Conservation (phyloP, 345 rosid species). For the thale cress (Arabidopsis thaliana) region DNA sequence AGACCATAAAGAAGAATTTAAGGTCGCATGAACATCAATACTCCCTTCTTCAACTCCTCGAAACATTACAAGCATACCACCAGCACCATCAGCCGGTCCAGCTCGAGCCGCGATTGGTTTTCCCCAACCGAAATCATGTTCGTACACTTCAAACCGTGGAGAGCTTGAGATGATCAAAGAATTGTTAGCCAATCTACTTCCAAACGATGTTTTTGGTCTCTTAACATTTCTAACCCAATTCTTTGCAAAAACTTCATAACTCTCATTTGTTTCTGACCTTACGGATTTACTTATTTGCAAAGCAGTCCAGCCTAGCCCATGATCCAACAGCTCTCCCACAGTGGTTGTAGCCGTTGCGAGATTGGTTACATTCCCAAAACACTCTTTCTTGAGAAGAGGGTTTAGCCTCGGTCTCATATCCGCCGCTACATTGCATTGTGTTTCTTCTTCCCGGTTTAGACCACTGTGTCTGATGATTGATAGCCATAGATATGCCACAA, state of each 20-base stretch:
- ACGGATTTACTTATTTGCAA: slow-evolving; percentile 31
- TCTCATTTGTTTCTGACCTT: slow-evolving; percentile 31
- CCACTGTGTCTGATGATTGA: slow-evolving; percentile 9
- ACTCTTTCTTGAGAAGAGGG: slow-evolving; percentile 35
- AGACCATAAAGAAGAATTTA: slow-evolving; percentile 31
- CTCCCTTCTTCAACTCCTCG: slow-evolving; percentile 31
- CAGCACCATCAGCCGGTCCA: slow-evolving; percentile 34
- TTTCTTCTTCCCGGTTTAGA: slow-evolving; percentile 25
- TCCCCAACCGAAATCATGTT: slow-evolving; percentile 56
- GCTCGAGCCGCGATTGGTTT: slow-evolving; percentile 39
- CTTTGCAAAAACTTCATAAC: slow-evolving; percentile 15
- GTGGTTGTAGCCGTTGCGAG: slow-evolving; percentile 26
- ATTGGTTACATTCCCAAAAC: slow-evolving; percentile 33
- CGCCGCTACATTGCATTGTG: slow-evolving; percentile 35
- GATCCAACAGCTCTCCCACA: slow-evolving; percentile 31
- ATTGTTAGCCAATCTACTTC: slow-evolving; percentile 25
- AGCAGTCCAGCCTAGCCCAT: slow-evolving; percentile 39
- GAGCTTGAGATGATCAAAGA: slow-evolving; percentile 44
- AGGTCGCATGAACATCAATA: slow-evolving; percentile 37
- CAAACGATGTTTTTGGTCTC: slow-evolving; percentile 10
- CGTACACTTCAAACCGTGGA: slow-evolving; percentile 52
- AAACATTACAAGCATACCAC: slow-evolving; percentile 36
- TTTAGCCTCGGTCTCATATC: slow-evolving; percentile 37
- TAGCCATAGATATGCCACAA: slow-evolving; percentile 44
- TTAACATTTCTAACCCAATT: slow-evolving; percentile 25